A percentile compares a stretch with the other conserved stretches of the same genome.
These are phyloP conservation scores for Basidioascus undulatus DNA, from an alignment of 768 basidiomycete genomes.

Conservation along the genomic window DNA sequence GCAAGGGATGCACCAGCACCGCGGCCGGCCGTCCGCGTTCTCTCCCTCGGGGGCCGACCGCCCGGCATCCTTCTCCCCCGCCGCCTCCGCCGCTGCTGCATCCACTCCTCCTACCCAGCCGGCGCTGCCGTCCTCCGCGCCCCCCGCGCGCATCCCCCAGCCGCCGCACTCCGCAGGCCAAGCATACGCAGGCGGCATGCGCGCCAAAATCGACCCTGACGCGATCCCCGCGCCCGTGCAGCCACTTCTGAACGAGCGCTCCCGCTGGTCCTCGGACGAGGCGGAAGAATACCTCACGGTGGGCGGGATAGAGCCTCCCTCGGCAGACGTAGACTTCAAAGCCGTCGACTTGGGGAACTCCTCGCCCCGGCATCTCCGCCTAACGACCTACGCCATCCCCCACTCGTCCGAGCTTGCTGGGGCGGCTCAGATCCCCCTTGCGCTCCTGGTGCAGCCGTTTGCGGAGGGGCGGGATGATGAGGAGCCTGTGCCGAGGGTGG, in stretches of 20 bases:
- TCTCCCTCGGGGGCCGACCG: too few relatives aligned
- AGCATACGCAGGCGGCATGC: conserved; percentile 33
- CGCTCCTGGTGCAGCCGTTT: conserved; percentile 71
- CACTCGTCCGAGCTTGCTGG: conserved; percentile 48
- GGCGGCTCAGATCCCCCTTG: conserved; percentile 64
- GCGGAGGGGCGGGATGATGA: conserved; percentile 47
- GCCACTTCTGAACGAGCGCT: conserved; percentile 47
- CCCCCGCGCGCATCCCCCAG: conserved; percentile 38
- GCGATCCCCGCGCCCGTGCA: conserved; percentile 84
- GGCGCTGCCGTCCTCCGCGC: too few relatives aligned
- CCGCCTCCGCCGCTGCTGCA: too few relatives aligned
- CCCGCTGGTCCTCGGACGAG: conserved; percentile 53
- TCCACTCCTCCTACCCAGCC: too few relatives aligned
- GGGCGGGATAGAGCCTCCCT: conserved; percentile 41
- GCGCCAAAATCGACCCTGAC: conserved; percentile 56
- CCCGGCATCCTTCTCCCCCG: too few relatives aligned
- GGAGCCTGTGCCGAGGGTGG: conserved; percentile 53
- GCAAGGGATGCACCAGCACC: too few relatives aligned
- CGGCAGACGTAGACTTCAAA: conserved; percentile 58
- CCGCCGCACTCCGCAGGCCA: conserved; percentile 44
- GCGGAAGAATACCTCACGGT: conserved; percentile 37
- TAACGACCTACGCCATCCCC: conserved; percentile 77
- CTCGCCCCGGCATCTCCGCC: conserved; percentile 66
- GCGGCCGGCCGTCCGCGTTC: too few relatives aligned
- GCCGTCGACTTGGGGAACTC: conserved; percentile 79